A percentile compares a stretch with the other conserved stretches of the same genome.
phyloP scores from a whole-genome alignment of 1,139 yeast species.

The Pichia sp. region DNA sequence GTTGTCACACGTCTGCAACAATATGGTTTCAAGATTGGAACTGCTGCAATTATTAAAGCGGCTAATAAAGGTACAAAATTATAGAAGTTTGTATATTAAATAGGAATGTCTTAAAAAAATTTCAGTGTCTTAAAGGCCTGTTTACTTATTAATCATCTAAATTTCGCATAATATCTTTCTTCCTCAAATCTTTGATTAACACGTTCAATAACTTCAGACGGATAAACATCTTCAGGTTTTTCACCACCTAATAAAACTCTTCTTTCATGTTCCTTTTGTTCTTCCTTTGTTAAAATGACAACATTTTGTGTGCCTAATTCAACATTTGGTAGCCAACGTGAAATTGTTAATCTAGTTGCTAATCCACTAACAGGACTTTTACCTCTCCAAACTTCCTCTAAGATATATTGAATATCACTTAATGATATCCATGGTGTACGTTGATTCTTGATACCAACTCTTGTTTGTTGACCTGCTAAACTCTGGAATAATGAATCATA shows the following conservation, averaged over 20 bases:
- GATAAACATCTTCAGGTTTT: conserved; percentile 55
- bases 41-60: conserved; percentile 32
- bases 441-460: conserved; percentile 64
- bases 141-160: conserved; percentile 29
- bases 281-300: conserved; percentile 84
- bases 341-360: conserved; percentile 69
- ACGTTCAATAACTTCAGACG: conserved; percentile 48
- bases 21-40: conserved; percentile 80
- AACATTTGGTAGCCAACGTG: conserved; percentile 72
- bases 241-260: conserved; percentile 64
- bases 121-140: neutral
- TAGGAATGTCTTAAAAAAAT: neutral
- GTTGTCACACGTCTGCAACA: conserved; percentile 57
- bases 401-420: conserved; percentile 71
- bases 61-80: conserved; percentile 29
- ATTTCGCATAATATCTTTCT: conserved; percentile 64
- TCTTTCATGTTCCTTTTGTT: conserved; percentile 71
- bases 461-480: conserved; percentile 78
- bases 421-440: conserved; percentile 61
- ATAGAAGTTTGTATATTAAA: neutral
- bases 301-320: conserved; percentile 61
- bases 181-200: conserved; percentile 64
- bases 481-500: conserved; percentile 80
- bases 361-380: conserved; percentile 84
- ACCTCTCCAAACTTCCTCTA: conserved; percentile 90